phyloP scores from a whole-genome alignment of 2,329 filamentous ascomycete genomes.

The Aschersonia sp. region DNA sequence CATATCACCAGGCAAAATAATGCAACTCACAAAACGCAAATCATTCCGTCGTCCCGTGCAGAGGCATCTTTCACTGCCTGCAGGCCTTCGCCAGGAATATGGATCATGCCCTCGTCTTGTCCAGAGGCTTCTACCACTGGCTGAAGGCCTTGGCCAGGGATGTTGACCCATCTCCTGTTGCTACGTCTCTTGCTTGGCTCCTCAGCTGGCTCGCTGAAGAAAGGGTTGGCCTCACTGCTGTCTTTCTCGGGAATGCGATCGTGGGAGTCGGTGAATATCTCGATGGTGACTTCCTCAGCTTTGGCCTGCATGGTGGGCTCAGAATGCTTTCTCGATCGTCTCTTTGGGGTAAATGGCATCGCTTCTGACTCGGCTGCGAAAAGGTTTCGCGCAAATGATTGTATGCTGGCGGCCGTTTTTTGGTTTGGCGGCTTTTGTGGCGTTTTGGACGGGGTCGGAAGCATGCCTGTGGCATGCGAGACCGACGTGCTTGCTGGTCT shows the following conservation, averaged over 20 bases:
- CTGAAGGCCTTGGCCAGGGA: too few relatives aligned
- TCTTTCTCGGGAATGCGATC: too few relatives aligned
- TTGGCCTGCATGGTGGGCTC: conserved; percentile 37
- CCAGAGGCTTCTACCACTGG: conserved; percentile 11
- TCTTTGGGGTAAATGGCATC: conserved; percentile 43
- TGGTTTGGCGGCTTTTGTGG: conserved; percentile 46
- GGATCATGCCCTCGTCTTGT: conserved; percentile 11
- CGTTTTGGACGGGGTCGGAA: conserved; percentile 69
- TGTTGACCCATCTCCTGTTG: too few relatives aligned
- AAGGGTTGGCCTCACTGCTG: too few relatives aligned
- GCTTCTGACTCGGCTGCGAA: conserved; percentile 45
- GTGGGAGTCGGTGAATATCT: too few relatives aligned
- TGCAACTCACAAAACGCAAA: conserved; percentile 60
- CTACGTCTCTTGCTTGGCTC: too few relatives aligned
- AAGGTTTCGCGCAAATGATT: conserved; percentile 43
- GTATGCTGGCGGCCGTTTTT: conserved; percentile 34
- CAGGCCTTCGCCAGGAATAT: conserved; percentile 40
- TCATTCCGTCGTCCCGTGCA: conserved; percentile 53
- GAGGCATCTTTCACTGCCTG: conserved; percentile 48
- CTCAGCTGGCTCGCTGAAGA: too few relatives aligned
- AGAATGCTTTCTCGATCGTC: conserved; percentile 40
- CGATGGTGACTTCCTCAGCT: conserved; percentile 30
- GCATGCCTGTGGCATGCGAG: conserved; percentile 35
- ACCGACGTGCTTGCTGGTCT: conserved; percentile 12
- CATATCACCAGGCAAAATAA: neutral